Percentiles rank a stretch among this genome's conserved stretches.
Evolutionary conservation across 2,329 filamentous ascomycete genomes (phyloP).

Genomic region (Trichophyton schoenleinii): DNA sequence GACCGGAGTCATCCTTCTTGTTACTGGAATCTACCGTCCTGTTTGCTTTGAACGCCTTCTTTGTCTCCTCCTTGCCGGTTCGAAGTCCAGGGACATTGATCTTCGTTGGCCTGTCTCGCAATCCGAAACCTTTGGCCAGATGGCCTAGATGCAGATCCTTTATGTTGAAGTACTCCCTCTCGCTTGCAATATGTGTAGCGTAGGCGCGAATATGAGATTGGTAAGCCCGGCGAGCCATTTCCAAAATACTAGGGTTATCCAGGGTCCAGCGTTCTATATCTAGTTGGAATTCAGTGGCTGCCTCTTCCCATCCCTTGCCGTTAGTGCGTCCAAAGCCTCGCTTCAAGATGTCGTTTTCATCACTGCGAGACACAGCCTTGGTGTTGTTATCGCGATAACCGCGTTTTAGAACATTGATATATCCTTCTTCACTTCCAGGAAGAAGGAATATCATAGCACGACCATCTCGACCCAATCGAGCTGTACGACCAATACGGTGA

Average conservation of each 20-base stretch:
- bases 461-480: conserved; percentile 78
- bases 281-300: conserved; percentile 55
- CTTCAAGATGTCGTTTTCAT: conserved; percentile 54
- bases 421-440: conserved; percentile 83
- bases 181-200: conserved; percentile 77
- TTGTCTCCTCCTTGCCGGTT: conserved; percentile 35
- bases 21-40: conserved; percentile 25
- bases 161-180: conserved; percentile 82
- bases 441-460: conserved; percentile 80
- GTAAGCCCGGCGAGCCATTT: conserved; percentile 72
- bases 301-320: conserved; percentile 48
- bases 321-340: conserved; percentile 47
- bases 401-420: conserved; percentile 64
- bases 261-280: conserved; percentile 54
- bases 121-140: conserved; percentile 80
- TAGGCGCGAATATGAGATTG: conserved; percentile 90
- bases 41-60: conserved; percentile 36
- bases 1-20: conserved; percentile 14
- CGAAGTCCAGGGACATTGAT: conserved; percentile 48
- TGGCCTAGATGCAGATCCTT: conserved; percentile 84
- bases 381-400: conserved; percentile 51
- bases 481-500: conserved; percentile 87
- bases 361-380: conserved; percentile 49
- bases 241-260: conserved; percentile 55
- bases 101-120: conserved; percentile 76